Percentiles rank a stretch among this genome's conserved stretches.
Conservation (phyloP, 345 rosid species). For the Linum usitatissimum region DNA sequence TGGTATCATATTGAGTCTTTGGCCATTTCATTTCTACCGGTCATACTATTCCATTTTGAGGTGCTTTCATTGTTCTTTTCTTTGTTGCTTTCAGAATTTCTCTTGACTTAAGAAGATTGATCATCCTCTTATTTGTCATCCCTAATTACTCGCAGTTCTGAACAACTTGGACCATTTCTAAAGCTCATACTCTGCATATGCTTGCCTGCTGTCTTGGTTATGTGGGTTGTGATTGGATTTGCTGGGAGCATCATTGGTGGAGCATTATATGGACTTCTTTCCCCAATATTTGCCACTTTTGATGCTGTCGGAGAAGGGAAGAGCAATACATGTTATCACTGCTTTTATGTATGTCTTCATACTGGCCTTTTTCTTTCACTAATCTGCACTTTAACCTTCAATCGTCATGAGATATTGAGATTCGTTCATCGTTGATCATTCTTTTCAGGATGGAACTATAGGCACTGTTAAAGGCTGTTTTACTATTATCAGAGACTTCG, state of each 20-base stretch:
- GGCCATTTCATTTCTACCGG: constrained; percentile 50
- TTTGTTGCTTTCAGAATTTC: constrained; percentile 5
- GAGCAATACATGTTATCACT: constrained; percentile 42
- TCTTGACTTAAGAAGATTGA: constrained; percentile 2
- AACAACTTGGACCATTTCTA: constrained; percentile 58
- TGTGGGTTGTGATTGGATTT: constrained; percentile 53
- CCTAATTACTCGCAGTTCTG: constrained; percentile 42
- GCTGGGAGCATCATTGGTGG: constrained; percentile 63
- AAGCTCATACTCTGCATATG: constrained; percentile 61
- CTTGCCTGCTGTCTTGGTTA: constrained; percentile 41
- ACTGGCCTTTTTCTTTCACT: constrained; percentile 2
- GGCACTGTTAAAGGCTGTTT: constrained; percentile 45
- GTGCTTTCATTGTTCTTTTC: constrained; percentile 28
- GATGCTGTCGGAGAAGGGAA: constrained; percentile 93
- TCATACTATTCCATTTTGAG: constrained; percentile 62
- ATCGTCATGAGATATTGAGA: constrained; percentile 11
- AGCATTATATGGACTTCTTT: constrained; percentile 56
- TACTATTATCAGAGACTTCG: constrained; percentile 61
- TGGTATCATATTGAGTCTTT: constrained; percentile 54
- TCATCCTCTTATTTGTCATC: constrained; percentile 15
- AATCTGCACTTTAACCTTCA: neutral
- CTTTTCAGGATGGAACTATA: constrained; percentile 82
- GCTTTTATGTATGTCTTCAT: constrained; percentile 54
- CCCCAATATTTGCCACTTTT: constrained; percentile 86
- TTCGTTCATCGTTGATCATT: neutral